These are phyloP conservation scores for Arbutus unedo DNA, from an alignment of 148 eudicot species.

Conservation along the genomic window DNA sequence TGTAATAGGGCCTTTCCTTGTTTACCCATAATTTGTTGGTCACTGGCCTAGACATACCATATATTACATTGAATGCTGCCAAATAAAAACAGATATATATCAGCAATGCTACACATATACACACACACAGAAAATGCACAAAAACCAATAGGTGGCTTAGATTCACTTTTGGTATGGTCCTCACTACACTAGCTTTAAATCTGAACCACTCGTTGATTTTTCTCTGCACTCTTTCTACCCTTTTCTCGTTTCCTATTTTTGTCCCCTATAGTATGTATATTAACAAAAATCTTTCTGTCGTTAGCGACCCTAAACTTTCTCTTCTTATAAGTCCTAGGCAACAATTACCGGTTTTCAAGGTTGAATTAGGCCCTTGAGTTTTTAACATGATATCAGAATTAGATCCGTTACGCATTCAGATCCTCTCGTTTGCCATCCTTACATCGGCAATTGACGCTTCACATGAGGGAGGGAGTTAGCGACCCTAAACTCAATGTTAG, in stretches of 20 bases:
- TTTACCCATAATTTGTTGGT: background rate
- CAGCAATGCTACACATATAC: background rate
- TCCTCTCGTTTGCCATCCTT: no score
- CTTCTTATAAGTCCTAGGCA: no score
- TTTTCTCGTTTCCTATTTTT: background rate
- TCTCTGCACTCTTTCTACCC: background rate
- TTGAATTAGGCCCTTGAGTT: no score
- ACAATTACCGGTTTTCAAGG: no score
- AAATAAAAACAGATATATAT: background rate
- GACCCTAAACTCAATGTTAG: no score
- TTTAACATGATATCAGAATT: no score
- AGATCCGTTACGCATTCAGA: no score
- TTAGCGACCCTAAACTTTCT: no score
- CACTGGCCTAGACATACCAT: background rate
- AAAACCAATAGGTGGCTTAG: background rate
- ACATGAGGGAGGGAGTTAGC: no score
- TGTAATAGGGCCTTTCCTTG: background rate
- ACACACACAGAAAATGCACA: background rate
- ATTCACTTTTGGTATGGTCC: no score
- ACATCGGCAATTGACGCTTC: no score
- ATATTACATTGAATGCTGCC: background rate
- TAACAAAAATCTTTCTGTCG: background rate
- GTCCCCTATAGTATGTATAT: background rate
- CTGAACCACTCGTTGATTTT: background rate
- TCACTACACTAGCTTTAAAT: no score